These are phyloP conservation scores for Cucumis melo DNA, from an alignment of 306 rosid genomes.

Conservation along the genomic window DNA sequence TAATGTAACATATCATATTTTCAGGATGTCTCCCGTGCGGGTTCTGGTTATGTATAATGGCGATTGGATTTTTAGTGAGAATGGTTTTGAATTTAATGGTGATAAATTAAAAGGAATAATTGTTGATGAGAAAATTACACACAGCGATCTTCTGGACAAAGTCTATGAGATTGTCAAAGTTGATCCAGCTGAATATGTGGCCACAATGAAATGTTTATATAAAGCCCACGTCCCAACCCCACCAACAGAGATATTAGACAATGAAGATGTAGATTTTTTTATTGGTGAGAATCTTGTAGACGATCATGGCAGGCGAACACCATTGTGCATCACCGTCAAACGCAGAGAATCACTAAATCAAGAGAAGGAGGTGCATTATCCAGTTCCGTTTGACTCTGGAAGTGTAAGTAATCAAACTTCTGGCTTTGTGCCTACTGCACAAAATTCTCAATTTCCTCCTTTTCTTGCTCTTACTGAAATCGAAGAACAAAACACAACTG, in stretches of 20 bases:
- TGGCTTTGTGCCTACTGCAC: slow-evolving; percentile 7
- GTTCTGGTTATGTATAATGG: slow-evolving; percentile 9
- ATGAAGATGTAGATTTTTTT: slow-evolving; percentile 7
- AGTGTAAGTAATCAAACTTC: slow-evolving; percentile 7
- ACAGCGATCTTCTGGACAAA: slow-evolving; percentile 1
- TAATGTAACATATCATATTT: neutral
- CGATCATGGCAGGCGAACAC: slow-evolving; percentile 1
- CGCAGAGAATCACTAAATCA: neutral
- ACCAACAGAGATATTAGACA: slow-evolving; percentile 6
- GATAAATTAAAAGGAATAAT: neutral
- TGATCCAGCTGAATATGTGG: slow-evolving; percentile 7
- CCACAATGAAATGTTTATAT: slow-evolving; percentile 2
- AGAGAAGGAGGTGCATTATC: slow-evolving; percentile 2
- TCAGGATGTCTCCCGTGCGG: slow-evolving; percentile 6
- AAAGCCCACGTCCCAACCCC: slow-evolving; percentile 7
- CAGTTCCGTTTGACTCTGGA: slow-evolving; percentile 1
- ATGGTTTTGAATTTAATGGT: slow-evolving; percentile 5
- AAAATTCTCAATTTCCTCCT: slow-evolving; percentile 3
- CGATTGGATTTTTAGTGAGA: slow-evolving; percentile 5
- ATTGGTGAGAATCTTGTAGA: slow-evolving; percentile 9
- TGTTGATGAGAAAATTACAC: slow-evolving; percentile 2
- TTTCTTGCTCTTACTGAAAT: slow-evolving; percentile 6
- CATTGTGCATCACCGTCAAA: slow-evolving; percentile 4
- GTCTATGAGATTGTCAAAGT: slow-evolving; percentile 5
- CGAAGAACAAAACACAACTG: slow-evolving; percentile 5